Base-by-base conservation (phyloP, 805 yeast genomes). In the Candida verbasci region DNA sequence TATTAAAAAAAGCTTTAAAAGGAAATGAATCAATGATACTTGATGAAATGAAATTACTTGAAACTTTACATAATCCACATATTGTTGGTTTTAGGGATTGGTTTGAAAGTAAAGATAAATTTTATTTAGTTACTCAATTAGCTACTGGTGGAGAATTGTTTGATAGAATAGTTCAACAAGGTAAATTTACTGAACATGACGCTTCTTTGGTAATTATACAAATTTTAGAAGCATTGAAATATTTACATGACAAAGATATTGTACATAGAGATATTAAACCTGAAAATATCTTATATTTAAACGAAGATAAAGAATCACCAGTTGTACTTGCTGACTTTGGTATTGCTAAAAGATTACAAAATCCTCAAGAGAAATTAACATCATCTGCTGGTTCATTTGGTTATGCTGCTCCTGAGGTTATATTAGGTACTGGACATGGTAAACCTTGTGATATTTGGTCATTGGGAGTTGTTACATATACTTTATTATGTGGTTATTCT, bases 401-500 rank as follows among this genome's bases (percentile, higher is more conserved):
- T 57, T 93, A 93, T 74, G 99, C 98, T 0, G 98, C 99, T 0
- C 99, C 99, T 0, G 99, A 93, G 58, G 71, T 93, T 47, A 68
- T 93, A 37, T 84, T 86, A 40, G 98, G 97, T 1, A 80, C 79
- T 47, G 97, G 96, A 1, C 93, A 93, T 52, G 70, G 76, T 24
- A 98, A 98, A 0, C 98, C 98, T 1, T 96, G 93, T 34, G 98
- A 93, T 59, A 82, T 93, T 15, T 93, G 98, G 98, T 86, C 96
- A 2, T 91, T 89, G 68, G 98, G 98, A 44, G 95, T 93, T 22
- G 97, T 93, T 1, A 64, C 93, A 34, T 93, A 87, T 55, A 98
- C 93, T 6, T 69, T 93, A 42, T 96, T 93, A 2, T 89, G 97
- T 58, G 99, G 99, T 37, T 88, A 87, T 56, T 97, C 93, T 9